Conservation (phyloP, 2,329 filamentous ascomycete genomes). For the Fragosphaeria purpurea region DNA sequence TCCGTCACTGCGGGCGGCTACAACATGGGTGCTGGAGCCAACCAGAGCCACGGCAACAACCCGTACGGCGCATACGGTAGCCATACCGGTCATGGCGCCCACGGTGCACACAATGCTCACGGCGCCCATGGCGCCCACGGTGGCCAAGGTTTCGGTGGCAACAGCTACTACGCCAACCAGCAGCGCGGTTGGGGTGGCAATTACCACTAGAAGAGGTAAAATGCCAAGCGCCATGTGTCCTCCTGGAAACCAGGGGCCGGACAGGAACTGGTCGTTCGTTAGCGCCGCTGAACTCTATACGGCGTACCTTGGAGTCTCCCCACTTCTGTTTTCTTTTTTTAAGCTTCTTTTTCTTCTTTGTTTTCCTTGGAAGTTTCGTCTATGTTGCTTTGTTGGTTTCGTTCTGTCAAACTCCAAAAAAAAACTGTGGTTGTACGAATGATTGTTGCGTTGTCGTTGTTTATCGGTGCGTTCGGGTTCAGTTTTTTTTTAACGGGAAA, state of each 20-base stretch:
- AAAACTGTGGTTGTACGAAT: neutral
- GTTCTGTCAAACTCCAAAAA: neutral
- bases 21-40: constrained; percentile 41
- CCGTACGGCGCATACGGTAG: constrained; percentile 45
- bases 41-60: constrained; percentile 42
- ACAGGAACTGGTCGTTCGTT: too few relatives aligned
- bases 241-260: too few relatives aligned
- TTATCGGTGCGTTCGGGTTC: neutral
- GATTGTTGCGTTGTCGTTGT: neutral
- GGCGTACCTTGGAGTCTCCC: neutral
- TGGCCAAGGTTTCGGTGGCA: constrained; percentile 36
- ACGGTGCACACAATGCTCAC: constrained; percentile 26
- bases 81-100: constrained; percentile 35
- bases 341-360: neutral
- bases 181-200: constrained; percentile 51
- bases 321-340: neutral
- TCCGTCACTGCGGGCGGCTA: constrained; percentile 36
- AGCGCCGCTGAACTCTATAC: neutral
- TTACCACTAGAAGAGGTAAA: constrained; percentile 29
- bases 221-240: too few relatives aligned
- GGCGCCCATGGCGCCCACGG: constrained; percentile 37
- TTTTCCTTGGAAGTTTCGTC: neutral
- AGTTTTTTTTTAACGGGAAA: neutral
- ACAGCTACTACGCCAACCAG: constrained; percentile 38
- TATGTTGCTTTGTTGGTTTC: neutral